Base-by-base conservation (phyloP, 768 basidiomycete genomes). In the Artomyces pyxidatus region DNA sequence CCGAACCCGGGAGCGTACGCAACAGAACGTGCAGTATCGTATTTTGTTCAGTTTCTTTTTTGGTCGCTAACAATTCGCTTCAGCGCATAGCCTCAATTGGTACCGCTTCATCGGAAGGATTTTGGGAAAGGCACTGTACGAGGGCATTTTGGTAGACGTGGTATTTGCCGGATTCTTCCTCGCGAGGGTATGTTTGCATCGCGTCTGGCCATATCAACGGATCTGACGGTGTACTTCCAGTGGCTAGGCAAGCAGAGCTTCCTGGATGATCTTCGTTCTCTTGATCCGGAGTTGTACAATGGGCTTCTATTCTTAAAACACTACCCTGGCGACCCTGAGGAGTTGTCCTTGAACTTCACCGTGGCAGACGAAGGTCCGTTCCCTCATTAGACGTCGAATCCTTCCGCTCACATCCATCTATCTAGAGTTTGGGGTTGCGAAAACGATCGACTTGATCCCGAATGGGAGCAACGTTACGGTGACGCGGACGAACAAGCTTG, bases 101-200 rank as follows among this genome's bases (percentile, higher is more conserved):
- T 98, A 88, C 61, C 77, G 82, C 1, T 93, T 95, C 65, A 86
- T 97, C 51, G 96, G 96, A 0, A 75, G 90, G 1, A 88, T 99
- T 17, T 73, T 99, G 1, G 95, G 95, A 4, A 98, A 98, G 63
- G 96, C 95, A 0, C 73, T 99, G 62, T 98, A 99, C 59, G 90
- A 97, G 46, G 93, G 94, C 1, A 96, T 98, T 40, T 71, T 99
- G 6, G 83, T 95, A 14, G 92, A 97, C 55, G 91, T 97, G 2
- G 87, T 86, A 0, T 98, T 98, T 63, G 94, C 96, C 3, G 80
- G 83, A 2, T 99, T 98, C 73, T 98, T 98, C 75, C 72, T 96
- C 47, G 80, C 88, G 6, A 93, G 91, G 75, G 82, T 85, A 45
- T 28, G 67, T 58, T 16, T 16, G 3, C 7, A 10, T 30, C 26